Conservation (phyloP, 139 green algal species). For the Pleodorina starrii region DNA sequence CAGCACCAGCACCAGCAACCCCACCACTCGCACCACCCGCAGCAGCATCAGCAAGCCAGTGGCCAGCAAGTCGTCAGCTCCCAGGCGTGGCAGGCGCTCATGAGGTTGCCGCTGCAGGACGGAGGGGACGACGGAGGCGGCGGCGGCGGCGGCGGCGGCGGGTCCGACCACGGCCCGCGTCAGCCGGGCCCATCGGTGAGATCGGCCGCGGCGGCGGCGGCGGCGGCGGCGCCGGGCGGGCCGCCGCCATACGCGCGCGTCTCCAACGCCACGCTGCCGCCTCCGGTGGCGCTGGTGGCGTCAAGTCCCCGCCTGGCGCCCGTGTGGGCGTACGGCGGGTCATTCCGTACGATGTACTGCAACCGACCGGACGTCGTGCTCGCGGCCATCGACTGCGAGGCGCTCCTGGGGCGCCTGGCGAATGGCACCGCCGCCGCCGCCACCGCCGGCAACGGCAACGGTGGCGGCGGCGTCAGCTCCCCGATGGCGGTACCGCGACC, state of each 20-base stretch:
- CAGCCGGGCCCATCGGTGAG: too few relatives aligned
- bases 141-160: background rate
- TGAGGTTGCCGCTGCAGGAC: too few relatives aligned
- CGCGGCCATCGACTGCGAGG: background rate
- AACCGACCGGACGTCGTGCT: slow-evolving; percentile 6
- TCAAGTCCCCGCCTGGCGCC: background rate
- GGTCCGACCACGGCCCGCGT: background rate
- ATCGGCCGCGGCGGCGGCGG: background rate
- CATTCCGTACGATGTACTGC: background rate
- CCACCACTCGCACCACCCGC: background rate
- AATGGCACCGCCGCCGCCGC: background rate
- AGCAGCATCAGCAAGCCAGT: background rate
- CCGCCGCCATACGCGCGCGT: too few relatives aligned
- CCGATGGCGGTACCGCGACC: background rate
- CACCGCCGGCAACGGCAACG: too few relatives aligned
- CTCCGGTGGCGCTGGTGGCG: background rate
- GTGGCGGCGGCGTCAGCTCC: background rate
- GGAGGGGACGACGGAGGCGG: background rate
- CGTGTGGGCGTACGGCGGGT: slow-evolving; percentile 2
- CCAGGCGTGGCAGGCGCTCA: too few relatives aligned
- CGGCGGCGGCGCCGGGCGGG: background rate
- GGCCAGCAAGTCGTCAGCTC: too few relatives aligned
- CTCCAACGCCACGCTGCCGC: background rate
- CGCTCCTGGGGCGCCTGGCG: background rate
- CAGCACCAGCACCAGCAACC: background rate